Percentiles rank a stretch among this genome's conserved stretches.
These are phyloP conservation scores for Lactarius quietus DNA, from an alignment of 768 basidiomycete species.

Conservation along the genomic window DNA sequence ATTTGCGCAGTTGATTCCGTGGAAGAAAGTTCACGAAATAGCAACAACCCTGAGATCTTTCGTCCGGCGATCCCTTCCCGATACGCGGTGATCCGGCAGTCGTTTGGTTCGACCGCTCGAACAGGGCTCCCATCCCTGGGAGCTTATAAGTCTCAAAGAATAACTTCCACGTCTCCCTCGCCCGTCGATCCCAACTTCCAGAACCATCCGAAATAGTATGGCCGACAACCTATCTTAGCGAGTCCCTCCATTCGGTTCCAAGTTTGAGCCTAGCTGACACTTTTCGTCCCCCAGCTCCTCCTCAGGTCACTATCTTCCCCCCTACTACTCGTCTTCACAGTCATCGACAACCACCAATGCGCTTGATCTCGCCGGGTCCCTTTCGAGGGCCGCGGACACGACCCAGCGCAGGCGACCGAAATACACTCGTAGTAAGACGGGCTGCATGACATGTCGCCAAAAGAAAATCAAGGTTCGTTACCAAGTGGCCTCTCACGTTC, in stretches of 20 bases:
- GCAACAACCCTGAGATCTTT: constrained; percentile 28
- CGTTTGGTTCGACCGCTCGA: constrained; percentile 29
- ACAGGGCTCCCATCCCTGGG: constrained; percentile 26
- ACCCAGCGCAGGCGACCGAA: constrained; percentile 81
- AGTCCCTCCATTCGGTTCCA: constrained; percentile 23
- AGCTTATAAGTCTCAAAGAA: constrained; percentile 31
- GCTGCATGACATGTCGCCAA: constrained; percentile 88
- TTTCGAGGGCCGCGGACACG: constrained; percentile 43
- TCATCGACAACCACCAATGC: constrained; percentile 41
- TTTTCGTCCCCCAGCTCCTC: constrained; percentile 28
- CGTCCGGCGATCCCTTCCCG: constrained; percentile 32
- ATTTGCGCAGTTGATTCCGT: constrained; percentile 26
- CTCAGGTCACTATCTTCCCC: constrained; percentile 30
- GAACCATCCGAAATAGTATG: constrained; percentile 31
- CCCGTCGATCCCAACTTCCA: constrained; percentile 31
- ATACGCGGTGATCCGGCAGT: constrained; percentile 39
- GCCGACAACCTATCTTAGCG: constrained; percentile 36
- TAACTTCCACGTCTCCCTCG: constrained; percentile 29
- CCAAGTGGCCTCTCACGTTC: background rate
- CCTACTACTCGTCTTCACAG: constrained; percentile 35
- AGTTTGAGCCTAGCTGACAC: constrained; percentile 3
- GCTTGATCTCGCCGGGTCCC: constrained; percentile 38
- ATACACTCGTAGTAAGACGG: constrained; percentile 92
- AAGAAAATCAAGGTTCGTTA: constrained; percentile 88
- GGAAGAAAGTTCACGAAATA: constrained; percentile 22